Base-by-base conservation (phyloP, 306 rosid genomes). In the Amphicarpaea edgeworthii region DNA sequence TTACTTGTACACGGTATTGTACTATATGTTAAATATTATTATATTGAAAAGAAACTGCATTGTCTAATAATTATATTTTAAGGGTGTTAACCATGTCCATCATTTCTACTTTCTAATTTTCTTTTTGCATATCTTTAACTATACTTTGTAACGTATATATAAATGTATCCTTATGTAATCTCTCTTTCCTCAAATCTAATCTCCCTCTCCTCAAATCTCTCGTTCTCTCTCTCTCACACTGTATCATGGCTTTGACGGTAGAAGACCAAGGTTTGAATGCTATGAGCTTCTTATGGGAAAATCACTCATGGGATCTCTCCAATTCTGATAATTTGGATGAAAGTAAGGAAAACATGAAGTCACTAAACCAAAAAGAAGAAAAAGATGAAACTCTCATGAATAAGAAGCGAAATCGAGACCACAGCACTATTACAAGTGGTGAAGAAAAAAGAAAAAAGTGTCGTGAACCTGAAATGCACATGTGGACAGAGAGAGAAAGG, bases 401-500 rank as follows among this genome's bases (percentile, higher is more conserved):
- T 2, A 72, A 72, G 80, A 76, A 81, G 64, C 9, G 50, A 37
- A 57, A 21, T 0, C 32, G 20, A 1, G 54, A n/a, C 21, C 64
- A 40, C 2, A 45, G 42, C 16, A 75, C 62, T 3, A 77, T 42
- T 19, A n/a, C 3, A 12, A 67, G 11, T 42, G 23, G 16, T 49
- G 63, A 53, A 19, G 66, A 8, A 21, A 71, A 40, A 53, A 53
- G 30, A 20, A 71, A 70, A 30, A 80, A 67, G 0, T 17, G 12
- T 17, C 85, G 43, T 0, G 84, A 78, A 58, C 74, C 84, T 4
- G 86, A 85, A 8, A 57, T 83, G 20, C 95, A 92, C 32, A 87
- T 92, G 23, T 86, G 87, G 90, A 85, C 92, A 0, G 97, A 94
- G 81, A 90, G 97, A 76, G 91, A 95, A 68, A 88, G 97, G 79